Base-by-base conservation (phyloP, 2,329 filamentous ascomycete species). In the Huntiella bhutanensis region DNA sequence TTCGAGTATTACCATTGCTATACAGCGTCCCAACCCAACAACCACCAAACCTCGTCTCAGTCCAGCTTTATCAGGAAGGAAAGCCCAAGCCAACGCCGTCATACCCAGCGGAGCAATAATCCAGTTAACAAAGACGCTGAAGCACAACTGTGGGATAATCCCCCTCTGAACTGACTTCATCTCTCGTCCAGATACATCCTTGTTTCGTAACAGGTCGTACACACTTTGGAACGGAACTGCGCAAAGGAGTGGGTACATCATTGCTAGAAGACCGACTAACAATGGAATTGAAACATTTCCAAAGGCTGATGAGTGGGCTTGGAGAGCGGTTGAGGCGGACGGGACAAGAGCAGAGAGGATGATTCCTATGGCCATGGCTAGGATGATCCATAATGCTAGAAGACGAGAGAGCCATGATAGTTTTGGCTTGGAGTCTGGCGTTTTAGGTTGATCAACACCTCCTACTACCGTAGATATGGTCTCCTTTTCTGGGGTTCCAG, bases 161-260 rank as follows among this genome's bases (percentile, higher is more conserved):
- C 64, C 2, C 67, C 66, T 2, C 75, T 66, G 2, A n/a, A 15
- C 1, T 15, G 36, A 16, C 13, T 38, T 38, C 10, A 2, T n/a
- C 8, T 10, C 16, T 3, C 2, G 38, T 16, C 16, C 16, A 22
- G 12, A 19, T 15, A 11, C 10, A 12, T 10, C 4, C 15, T 40
- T 22, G 16, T 19, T 40, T 40, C 16, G 15, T 28, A 39, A 28
- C 19, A 40, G 17, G 19, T 39, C 19, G 19, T 33, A 16, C 16
- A 35, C 12, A 10, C 2, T 71, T 63, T 58, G 85, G 82, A 7
- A 92, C 62, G 0, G 73, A 72, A 92, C 80, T 59, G 91, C 91
- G 69, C 83, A 92, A 0, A 93, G 65, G 50, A 93, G 92, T 0
- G 85, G 86, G 56, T 91, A 93, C 83, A 93, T 93, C 84, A 93